Evolutionary conservation across 2,329 filamentous ascomycete species (phyloP), one percentile per base, ranked within the genome.

Genomic region (Nemania diffusa): DNA sequence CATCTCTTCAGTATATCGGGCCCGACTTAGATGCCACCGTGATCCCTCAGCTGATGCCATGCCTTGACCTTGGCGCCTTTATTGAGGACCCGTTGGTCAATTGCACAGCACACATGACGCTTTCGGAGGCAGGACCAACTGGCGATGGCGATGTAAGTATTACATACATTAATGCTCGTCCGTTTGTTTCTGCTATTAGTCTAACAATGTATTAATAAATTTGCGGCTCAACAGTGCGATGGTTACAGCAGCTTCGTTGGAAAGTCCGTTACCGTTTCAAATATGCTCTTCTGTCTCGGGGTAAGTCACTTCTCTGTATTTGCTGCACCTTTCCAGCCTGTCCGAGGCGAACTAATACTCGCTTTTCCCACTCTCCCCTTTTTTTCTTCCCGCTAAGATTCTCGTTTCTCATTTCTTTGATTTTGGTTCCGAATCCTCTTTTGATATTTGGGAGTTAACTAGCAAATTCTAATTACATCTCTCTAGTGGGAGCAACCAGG

Each of bases 211-310:
- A 17, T 46, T 60, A 15, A 60, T 52, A 2, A n/a, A 1, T 15
- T 13, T 5, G 17, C 11, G 3, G 17, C 9, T 24, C 4, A 40
- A 1, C 17, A 60, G 57, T 60, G 57, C 6, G 57, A 50, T 0
- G 46, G 8, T 24, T 34, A 42, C 2, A 22, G 15, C 11, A 46
- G 46, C 27, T 60, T 60, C 17, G 46, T 60, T 2, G 57, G 46
- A 15, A 51, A 27, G 46, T 51, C 57, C 42, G 57, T 60, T 20
- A 40, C 57, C 11, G 57, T 52, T 24, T 26, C 32, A 5, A 37
- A 44, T n/a, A 52, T 51, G 57, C 32, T 51, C 29, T 60, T 42
- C 29, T 60, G 57, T 29, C 29, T 60, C n/a, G 57, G 32, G 11
- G 57, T 60, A n/a, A 52, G 57, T 60, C 20, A 8, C 4, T 34